phyloP scores from a whole-genome alignment of 1,284 basidiomycete genomes.

The Malassezia obtusa region DNA sequence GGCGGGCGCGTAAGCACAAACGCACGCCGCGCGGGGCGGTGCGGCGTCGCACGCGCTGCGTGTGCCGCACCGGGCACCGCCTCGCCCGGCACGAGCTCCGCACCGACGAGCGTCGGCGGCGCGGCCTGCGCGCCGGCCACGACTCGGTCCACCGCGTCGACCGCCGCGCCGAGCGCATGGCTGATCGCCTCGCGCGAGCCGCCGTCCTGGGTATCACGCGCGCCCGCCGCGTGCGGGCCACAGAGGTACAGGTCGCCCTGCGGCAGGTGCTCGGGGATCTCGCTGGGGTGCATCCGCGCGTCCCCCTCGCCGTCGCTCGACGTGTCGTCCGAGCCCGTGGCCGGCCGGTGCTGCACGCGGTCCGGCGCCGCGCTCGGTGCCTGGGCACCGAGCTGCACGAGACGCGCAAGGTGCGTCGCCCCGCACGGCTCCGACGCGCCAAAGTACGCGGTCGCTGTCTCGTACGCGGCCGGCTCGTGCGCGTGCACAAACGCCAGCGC shows the following conservation, averaged over 20 bases:
- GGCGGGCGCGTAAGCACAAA: slow-evolving; percentile 46
- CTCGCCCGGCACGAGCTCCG: background rate
- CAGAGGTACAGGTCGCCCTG: slow-evolving; percentile 44
- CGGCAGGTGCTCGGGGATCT: slow-evolving; percentile 33
- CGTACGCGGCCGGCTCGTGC: slow-evolving; percentile 20
- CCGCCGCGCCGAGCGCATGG: slow-evolving; percentile 37
- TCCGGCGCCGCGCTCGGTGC: slow-evolving; percentile 10
- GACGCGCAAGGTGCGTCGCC: slow-evolving; percentile 1
- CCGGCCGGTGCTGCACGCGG: background rate
- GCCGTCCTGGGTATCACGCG: slow-evolving; percentile 12
- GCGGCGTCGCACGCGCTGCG: background rate
- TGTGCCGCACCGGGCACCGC: background rate
- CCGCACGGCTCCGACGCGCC: background rate
- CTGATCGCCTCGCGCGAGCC: slow-evolving; percentile 41
- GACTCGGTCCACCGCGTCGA: slow-evolving; percentile 41
- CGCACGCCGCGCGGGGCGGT: slow-evolving; percentile 27
- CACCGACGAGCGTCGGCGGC: background rate
- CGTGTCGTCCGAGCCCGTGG: slow-evolving; percentile 6
- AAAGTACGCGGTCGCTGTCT: slow-evolving; percentile 2
- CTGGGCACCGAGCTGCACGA: slow-evolving; percentile 1
- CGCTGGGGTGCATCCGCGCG: slow-evolving; percentile 27
- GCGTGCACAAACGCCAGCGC: slow-evolving; percentile 24
- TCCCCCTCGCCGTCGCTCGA: slow-evolving; percentile 34
- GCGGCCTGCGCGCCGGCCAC: slow-evolving; percentile 13
- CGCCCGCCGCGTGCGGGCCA: slow-evolving; percentile 20